Base-by-base conservation (phyloP, 176 grass and related monocot genomes). In the Paspalum vaginatum region DNA sequence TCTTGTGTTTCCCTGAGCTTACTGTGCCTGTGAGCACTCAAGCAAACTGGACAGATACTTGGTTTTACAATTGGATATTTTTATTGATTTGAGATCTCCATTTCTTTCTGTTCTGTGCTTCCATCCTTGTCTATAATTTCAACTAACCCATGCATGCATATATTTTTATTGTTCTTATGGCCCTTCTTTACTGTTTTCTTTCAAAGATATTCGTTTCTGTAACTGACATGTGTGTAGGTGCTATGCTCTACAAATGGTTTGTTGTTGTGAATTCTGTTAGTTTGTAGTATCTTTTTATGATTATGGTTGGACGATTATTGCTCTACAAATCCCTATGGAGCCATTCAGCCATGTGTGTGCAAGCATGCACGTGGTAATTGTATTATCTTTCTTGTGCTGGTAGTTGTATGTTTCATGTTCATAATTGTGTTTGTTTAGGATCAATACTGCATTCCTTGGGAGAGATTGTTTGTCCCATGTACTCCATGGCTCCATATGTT, bases 271-370 rank as follows among this genome's bases (percentile, higher is more conserved):
- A 68, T 44, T 80, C 6, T 13, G n/a, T 42, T 53, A 6, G 25
- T 20, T 4, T 45, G 6, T 44, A 57, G 65, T 68, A 68, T 68
- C 18, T 20, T 45, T 68, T 68, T 68, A n/a, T 70, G 21, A 57
- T 71, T 5, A 24, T 71, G 45, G 55, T 52, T 85, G 15, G 15
- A 58, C n/a, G n/a, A n/a, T n/a, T n/a, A n/a, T n/a, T n/a, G 32
- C 32, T 32, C 32, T 32, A 32, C 32, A 32, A n/a, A n/a, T 74
- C 41, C 65, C 67, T 75, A 7, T 66, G 44, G 49, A 40, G n/a
- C 32, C 60, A 51, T 81, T n/a, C n/a, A n/a, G n/a, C n/a, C n/a
- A n/a, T n/a, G n/a, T n/a, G 26, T 27, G 38, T 43, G 21, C 24
- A 5, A 10, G 10, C 18, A 67, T 11, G 40, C 10, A 2, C 12